Evolutionary conservation across 345 rosid species (phyloP).

Genomic region (Tarenaya hassleriana): DNA sequence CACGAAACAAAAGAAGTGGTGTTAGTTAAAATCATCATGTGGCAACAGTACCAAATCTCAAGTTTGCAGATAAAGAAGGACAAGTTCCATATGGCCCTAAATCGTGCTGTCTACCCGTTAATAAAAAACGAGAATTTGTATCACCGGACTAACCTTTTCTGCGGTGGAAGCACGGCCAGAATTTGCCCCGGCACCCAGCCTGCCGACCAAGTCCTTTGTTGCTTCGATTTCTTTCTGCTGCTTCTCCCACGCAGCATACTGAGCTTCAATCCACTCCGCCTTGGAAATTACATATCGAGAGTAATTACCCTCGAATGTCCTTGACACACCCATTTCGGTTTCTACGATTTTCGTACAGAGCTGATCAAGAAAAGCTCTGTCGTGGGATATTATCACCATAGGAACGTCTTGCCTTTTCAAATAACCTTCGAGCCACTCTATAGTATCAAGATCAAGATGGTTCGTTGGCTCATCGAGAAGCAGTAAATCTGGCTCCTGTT

Average conservation of each 20-base stretch:
- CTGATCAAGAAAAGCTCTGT: constrained; percentile 95
- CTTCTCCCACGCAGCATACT: constrained; percentile 79
- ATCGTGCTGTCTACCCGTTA: too few species aligned
- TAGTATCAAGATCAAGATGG: constrained; percentile 92
- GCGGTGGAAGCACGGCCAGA: constrained; percentile 97
- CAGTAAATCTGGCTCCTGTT: constrained; percentile 86
- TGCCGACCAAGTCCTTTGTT: constrained; percentile 58
- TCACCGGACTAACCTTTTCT: constrained; percentile 54
- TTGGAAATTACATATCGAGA: constrained; percentile 70
- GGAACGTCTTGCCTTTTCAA: constrained; percentile 88
- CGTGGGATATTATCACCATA: constrained; percentile 93
- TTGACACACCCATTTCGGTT: constrained; percentile 89
- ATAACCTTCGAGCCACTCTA: constrained; percentile 97
- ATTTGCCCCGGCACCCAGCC: constrained; percentile 80
- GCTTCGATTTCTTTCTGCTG: constrained; percentile 87
- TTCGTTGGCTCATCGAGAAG: constrained; percentile 95
- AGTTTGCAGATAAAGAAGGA: too few species aligned
- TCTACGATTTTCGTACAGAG: constrained; percentile 92
- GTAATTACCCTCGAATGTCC: constrained; percentile 80
- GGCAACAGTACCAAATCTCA: too few species aligned
- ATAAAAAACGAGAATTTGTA: too few species aligned
- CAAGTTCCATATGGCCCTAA: too few species aligned
- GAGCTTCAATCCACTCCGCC: constrained; percentile 75
- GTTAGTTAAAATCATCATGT: too few species aligned
- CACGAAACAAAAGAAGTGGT: too few species aligned